Evolutionary conservation across 1,139 yeast genomes (phyloP).

Genomic region (Barnettozyma hawaiiensis): DNA sequence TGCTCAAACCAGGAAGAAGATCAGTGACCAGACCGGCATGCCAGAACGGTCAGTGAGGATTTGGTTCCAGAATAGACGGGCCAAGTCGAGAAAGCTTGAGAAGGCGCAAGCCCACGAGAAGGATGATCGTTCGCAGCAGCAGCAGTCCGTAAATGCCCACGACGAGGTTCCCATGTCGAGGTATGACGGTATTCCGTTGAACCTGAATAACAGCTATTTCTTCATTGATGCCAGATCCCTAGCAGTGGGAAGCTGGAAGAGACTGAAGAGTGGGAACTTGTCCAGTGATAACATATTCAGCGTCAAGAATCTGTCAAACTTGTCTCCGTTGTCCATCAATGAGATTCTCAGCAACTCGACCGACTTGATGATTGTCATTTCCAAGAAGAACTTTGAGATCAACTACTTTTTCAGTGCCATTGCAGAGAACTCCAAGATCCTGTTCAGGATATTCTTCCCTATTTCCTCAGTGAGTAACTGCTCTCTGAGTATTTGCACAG

Average conservation of each 20-base stretch:
- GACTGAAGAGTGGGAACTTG: slow-evolving; percentile 60
- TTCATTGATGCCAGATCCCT: slow-evolving; percentile 61
- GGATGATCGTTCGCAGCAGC: slow-evolving; percentile 18
- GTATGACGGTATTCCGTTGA: slow-evolving; percentile 43
- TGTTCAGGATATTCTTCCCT: slow-evolving; percentile 69
- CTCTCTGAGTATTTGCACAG: slow-evolving; percentile 31
- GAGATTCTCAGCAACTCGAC: slow-evolving; percentile 56
- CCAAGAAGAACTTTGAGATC: slow-evolving; percentile 63
- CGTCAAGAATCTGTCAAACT: slow-evolving; percentile 44
- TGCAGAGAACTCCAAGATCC: slow-evolving; percentile 53
- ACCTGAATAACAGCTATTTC: slow-evolving; percentile 59
- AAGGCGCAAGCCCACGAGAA: slow-evolving; percentile 32
- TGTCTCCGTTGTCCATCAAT: slow-evolving; percentile 62
- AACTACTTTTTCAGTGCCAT: slow-evolving; percentile 47
- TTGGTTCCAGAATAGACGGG: slow-evolving; percentile 93
- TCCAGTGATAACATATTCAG: slow-evolving; percentile 32
- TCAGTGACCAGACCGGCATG: slow-evolving; percentile 76
- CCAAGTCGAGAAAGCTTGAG: slow-evolving; percentile 63
- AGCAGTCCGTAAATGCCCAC: slow-evolving; percentile 6
- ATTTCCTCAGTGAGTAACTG: slow-evolving; percentile 33
- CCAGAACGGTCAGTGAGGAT: slow-evolving; percentile 88
- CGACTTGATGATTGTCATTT: slow-evolving; percentile 60
- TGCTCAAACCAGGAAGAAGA: slow-evolving; percentile 60
- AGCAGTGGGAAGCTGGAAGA: slow-evolving; percentile 75
- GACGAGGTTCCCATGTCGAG: slow-evolving; percentile 17